phyloP scores from a whole-genome alignment of 176 grass and related monocot genomes.

The Oryza brachyantha region DNA sequence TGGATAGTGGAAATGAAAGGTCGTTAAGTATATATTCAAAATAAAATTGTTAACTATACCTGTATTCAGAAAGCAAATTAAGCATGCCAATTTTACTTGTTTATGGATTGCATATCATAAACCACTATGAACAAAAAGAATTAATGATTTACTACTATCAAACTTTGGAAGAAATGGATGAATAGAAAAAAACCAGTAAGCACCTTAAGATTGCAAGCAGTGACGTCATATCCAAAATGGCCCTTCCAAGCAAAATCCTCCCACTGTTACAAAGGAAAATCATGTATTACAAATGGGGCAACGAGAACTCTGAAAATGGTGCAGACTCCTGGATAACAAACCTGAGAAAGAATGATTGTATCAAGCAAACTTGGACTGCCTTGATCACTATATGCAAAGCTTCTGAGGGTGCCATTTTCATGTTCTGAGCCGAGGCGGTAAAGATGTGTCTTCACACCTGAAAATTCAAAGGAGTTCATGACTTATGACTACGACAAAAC shows the following conservation, averaged over 20 bases:
- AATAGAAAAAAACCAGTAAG: neutral
- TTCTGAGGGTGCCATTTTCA: slow-evolving; percentile 16
- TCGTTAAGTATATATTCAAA: neutral
- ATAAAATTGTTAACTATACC: neutral
- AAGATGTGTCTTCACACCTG: slow-evolving; percentile 54
- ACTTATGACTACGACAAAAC: neutral
- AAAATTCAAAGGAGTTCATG: slow-evolving; percentile 1
- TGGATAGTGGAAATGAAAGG: neutral
- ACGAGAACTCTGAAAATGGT: neutral
- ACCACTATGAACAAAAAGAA: neutral
- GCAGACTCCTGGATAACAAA: slow-evolving; percentile 11
- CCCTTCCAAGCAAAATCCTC: slow-evolving; percentile 46
- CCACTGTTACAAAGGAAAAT: slow-evolving; percentile 44
- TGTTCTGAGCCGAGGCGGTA: slow-evolving; percentile 29
- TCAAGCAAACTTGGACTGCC: slow-evolving; percentile 50
- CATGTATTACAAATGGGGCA: slow-evolving; percentile 5
- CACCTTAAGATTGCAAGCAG: slow-evolving; percentile 63
- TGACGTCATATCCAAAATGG: slow-evolving; percentile 59
- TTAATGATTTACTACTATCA: neutral
- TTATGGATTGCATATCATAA: neutral
- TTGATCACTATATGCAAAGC: slow-evolving; percentile 7
- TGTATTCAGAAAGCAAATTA: neutral
- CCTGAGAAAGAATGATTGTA: slow-evolving; percentile 56
- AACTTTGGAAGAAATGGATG: neutral
- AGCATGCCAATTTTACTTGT: neutral